Percentiles rank a stretch among this genome's conserved stretches.
phyloP scores from a whole-genome alignment of 2,329 filamentous ascomycete species.

The Aspergillus piperis region DNA sequence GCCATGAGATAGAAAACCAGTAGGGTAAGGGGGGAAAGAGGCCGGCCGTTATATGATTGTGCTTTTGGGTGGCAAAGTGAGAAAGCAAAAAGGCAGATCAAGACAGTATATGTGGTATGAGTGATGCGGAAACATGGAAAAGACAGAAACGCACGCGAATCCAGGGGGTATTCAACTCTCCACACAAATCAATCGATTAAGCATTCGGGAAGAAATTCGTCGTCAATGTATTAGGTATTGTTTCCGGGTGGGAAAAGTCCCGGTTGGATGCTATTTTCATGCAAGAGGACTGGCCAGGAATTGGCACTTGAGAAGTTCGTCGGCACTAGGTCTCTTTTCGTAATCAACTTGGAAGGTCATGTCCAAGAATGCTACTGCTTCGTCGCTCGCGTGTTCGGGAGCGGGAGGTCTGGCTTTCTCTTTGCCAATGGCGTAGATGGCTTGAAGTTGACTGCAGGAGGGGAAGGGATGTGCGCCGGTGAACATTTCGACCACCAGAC shows the following conservation, averaged over 20 bases:
- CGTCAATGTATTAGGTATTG: neutral
- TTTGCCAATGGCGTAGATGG: constrained; percentile 97
- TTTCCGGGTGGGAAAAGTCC: neutral
- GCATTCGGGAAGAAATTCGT: neutral
- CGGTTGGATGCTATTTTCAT: neutral
- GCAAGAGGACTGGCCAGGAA: constrained; percentile 68
- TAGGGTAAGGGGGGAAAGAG: neutral
- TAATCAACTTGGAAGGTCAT: constrained; percentile 96
- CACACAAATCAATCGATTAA: constrained; percentile 1
- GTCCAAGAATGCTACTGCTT: constrained; percentile 78
- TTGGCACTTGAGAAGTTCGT: constrained; percentile 80
- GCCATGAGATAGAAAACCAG: neutral
- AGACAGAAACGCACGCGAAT: neutral
- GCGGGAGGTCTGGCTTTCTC: constrained; percentile 84
- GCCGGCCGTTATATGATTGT: neutral
- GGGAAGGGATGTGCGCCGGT: constrained; percentile 95
- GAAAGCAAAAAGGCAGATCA: neutral
- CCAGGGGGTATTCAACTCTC: constrained; percentile 6
- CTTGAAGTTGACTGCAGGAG: constrained; percentile 93
- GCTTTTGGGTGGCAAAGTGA: neutral
- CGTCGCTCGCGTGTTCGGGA: constrained; percentile 80
- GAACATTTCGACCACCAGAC: constrained; percentile 98
- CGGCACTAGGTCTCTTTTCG: constrained; percentile 85
- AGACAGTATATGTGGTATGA: neutral
- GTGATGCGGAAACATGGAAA: neutral